A percentile compares a stretch with the other conserved stretches of the same genome.
Evolutionary conservation across 148 eudicot genomes (phyloP).

Genomic region (Pouteria glomerata): DNA sequence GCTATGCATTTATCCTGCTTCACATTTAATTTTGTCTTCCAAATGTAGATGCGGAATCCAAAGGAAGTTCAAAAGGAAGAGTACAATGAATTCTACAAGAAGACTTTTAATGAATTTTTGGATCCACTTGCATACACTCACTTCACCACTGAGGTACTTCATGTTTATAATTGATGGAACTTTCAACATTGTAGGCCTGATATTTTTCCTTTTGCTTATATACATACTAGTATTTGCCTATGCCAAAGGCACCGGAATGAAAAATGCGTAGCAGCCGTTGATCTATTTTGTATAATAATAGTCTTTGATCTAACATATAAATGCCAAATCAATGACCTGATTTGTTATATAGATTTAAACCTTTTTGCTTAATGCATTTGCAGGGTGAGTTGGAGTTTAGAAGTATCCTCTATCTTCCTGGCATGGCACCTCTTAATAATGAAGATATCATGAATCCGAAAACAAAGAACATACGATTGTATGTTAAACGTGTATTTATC

Average conservation of each 20-base stretch:
- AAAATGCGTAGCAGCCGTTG: no score
- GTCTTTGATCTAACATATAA: no score
- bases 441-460: conserved; percentile 21
- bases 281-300: no score
- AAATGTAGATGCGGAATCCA: conserved; percentile 77
- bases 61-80: conserved; percentile 89
- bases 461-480: conserved; percentile 64
- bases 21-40: neutral
- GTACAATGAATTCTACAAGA: conserved; percentile 88
- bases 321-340: no score
- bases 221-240: no score
- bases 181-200: neutral
- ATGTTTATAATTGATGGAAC: neutral
- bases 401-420: conserved; percentile 87
- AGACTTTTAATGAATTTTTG: conserved; percentile 88
- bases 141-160: conserved; percentile 85
- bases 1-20: neutral
- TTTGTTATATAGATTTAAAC: no score
- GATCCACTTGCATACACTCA: conserved; percentile 87
- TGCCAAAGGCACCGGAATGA: no score
- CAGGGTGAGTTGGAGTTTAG: conserved; percentile 99
- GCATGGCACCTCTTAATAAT: conserved; percentile 83
- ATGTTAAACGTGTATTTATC: conserved; percentile 90
- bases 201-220: neutral
- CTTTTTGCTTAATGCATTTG: conserved; percentile 16